Base-by-base conservation (phyloP, 2,329 filamentous ascomycete species). In the Alternaria alternata region DNA sequence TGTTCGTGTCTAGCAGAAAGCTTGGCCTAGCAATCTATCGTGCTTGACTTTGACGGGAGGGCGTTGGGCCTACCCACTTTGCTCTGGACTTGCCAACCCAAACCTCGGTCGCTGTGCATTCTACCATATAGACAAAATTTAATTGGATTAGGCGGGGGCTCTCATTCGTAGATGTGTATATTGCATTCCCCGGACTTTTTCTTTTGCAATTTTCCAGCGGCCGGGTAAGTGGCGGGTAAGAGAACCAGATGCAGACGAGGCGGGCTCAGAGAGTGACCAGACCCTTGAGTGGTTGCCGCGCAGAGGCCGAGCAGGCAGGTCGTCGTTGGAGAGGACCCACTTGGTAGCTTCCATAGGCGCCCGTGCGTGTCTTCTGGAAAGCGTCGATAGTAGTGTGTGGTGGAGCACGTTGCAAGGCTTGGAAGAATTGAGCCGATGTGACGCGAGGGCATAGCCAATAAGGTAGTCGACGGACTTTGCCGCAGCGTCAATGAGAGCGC, bases 281-380 rank as follows among this genome's bases (percentile, higher is more conserved):
- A 68, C 69, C 69, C 69, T 71, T 67, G 60, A 71, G 64, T 54
- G 34, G 69, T 71, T 70, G 61, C 47, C 59, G 62, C 59, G 61
- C 42, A 24, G 24, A 60, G 63, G 61, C 59, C 51, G 54, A 56
- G 60, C 38, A 38, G 57, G 38, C 43, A 57, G 36, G 51, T 38
- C 42, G 41, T 52, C 46, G 57, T 59, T 28, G 53, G 36, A 16
- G 46, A 43, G 51, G 56, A 46, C 59, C 59, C 59, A 61, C 57
- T 62, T 66, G 61, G 44, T 42, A 55, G 54, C 41, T 54, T 62
- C 51, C 36, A 63, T 48, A 20, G 61, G 53, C 52, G 65, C 49
- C 65, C 61, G 68, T 67, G 65, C 61, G 62, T 39, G 46, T 48
- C 59, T 70, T 69, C 68, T 68, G 54, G 65, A 70, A 72, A 57